Evolutionary conservation across 352 stramenopile genomes (phyloP).

Genomic region (Globisporangium splendens): DNA sequence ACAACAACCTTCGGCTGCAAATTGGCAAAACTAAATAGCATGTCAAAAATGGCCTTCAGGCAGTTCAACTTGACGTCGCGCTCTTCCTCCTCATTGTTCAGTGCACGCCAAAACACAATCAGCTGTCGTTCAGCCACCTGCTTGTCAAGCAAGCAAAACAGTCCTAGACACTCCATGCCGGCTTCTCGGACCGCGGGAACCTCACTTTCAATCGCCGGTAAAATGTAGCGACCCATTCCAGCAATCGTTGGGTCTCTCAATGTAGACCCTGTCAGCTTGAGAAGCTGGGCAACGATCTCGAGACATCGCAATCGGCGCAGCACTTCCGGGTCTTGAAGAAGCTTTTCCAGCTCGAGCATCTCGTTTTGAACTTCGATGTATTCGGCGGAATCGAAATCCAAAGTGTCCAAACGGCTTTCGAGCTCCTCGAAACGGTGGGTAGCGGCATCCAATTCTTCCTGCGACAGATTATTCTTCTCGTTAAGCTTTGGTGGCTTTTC

Average conservation of each 20-base stretch:
- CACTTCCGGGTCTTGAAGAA: slow-evolving; percentile 69
- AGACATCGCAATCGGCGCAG: slow-evolving; percentile 68
- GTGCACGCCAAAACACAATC: slow-evolving; percentile 72
- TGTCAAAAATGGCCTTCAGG: slow-evolving; percentile 67
- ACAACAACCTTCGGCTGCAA: slow-evolving; percentile 50
- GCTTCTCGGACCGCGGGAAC: slow-evolving; percentile 66
- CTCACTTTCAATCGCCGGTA: slow-evolving; percentile 75
- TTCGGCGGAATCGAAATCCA: slow-evolving; percentile 55
- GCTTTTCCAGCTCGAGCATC: slow-evolving; percentile 61
- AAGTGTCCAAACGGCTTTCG: slow-evolving; percentile 48
- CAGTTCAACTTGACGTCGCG: slow-evolving; percentile 75
- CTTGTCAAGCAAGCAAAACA: slow-evolving; percentile 72
- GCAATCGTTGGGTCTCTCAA: slow-evolving; percentile 63
- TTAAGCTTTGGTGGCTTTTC: slow-evolving; percentile 19
- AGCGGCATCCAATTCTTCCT: slow-evolving; percentile 49
- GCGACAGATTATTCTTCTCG: slow-evolving; percentile 33
- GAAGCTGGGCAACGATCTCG: slow-evolving; percentile 67
- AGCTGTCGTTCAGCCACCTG: slow-evolving; percentile 62
- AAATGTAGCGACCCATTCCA: slow-evolving; percentile 67
- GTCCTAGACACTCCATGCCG: slow-evolving; percentile 67
- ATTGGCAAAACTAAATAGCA: slow-evolving; percentile 59
- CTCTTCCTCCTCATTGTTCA: slow-evolving; percentile 80
- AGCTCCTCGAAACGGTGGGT: slow-evolving; percentile 64
- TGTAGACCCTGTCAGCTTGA: slow-evolving; percentile 68
- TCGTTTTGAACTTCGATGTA: slow-evolving; percentile 60